Base-by-base conservation (phyloP, 495 filamentous ascomycete genomes). In the Daldinia caldariorum region DNA sequence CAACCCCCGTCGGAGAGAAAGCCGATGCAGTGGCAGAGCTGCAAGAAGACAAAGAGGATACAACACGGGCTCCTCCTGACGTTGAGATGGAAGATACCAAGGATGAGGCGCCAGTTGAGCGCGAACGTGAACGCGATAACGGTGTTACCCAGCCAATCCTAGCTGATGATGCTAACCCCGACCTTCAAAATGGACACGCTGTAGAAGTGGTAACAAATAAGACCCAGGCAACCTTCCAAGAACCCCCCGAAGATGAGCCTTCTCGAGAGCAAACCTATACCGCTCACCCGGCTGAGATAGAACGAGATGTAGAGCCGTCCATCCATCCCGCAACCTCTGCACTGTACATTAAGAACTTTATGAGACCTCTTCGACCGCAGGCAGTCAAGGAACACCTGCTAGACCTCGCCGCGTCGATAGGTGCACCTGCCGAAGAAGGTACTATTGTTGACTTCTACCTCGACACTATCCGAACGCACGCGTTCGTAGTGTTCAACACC, bases 321-420 rank as follows among this genome's bases (percentile, higher is more conserved):
- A 78, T 91, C 29, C 95, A 98, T 80, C 87, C 90, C 10, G 93
- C 93, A 2, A 99, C 95, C 6, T 76, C 90, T 35, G 89, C 92
- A 43, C 83, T 99, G 53, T 99, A 97, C 81, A 96, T 99, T 73
- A 90, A 90, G 72, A 88, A 97, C 70, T 86, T 99, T 50, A 94
- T 96, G 89, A 88, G 95, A 45, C 95, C 95, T 14, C 83, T 99
- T 8, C 91, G 91, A 66, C 85, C 86, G 2, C 73, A 73, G 5
- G 75, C 80, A 1, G 84, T 99, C 6, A 86, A 86, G 61, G 83
- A 84, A 0, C 89, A 97, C 72, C 80, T 99, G 22, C 65, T 86
- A 31, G 77, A 82, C 14, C 84, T 97, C 38, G 92, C 92, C 13
- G 82, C 90, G 1, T 79, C 89, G 1, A 83, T 87, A 5, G 84